Evolutionary conservation across 495 filamentous ascomycete genomes (phyloP).

Genomic region (Hypoxylon cercidicola): DNA sequence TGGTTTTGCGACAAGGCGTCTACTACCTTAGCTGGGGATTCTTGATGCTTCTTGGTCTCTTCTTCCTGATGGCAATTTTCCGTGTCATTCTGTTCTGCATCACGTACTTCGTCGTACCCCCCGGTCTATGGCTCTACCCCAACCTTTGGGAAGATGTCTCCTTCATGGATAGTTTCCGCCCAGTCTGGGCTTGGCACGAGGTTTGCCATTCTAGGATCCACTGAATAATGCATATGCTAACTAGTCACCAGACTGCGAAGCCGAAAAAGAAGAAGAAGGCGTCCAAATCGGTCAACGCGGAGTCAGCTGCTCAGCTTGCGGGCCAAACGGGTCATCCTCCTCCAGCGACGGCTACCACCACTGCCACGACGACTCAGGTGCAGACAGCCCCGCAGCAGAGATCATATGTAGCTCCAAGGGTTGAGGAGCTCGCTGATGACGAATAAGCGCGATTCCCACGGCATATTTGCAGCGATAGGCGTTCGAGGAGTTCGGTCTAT

Average conservation of each 20-base stretch:
- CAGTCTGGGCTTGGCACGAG: slow-evolving; percentile 98
- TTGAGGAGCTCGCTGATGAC: slow-evolving; percentile 76
- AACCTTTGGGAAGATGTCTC: slow-evolving; percentile 99
- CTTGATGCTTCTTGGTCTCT: slow-evolving; percentile 89
- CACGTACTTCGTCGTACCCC: slow-evolving; percentile 84
- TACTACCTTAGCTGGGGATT: slow-evolving; percentile 98
- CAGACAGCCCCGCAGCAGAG: slow-evolving; percentile 58
- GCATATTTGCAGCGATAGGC: slow-evolving; percentile 37
- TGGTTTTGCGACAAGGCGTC: slow-evolving; percentile 88
- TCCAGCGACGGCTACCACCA: slow-evolving; percentile 68
- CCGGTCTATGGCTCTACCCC: slow-evolving; percentile 96
- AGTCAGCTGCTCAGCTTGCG: slow-evolving; percentile 56
- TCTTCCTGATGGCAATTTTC: slow-evolving; percentile 98
- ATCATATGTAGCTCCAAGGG: slow-evolving; percentile 64
- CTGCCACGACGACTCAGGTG: slow-evolving; percentile 63
- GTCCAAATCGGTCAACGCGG: slow-evolving; percentile 47
- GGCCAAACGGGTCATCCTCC: slow-evolving; percentile 62
- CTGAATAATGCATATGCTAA: slow-evolving; percentile 43
- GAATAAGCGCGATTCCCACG: slow-evolving; percentile 42
- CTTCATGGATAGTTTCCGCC: slow-evolving; percentile 97
- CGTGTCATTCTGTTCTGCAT: slow-evolving; percentile 93
- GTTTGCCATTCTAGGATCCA: slow-evolving; percentile 59
- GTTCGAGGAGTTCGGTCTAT: slow-evolving; percentile 35
- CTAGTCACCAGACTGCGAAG: slow-evolving; percentile 51
- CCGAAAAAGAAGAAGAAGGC: slow-evolving; percentile 75